Percentiles rank a stretch among this genome's conserved stretches.
Evolutionary conservation across 805 yeast species (phyloP).

Genomic region (Jamesozyma lodderae): DNA sequence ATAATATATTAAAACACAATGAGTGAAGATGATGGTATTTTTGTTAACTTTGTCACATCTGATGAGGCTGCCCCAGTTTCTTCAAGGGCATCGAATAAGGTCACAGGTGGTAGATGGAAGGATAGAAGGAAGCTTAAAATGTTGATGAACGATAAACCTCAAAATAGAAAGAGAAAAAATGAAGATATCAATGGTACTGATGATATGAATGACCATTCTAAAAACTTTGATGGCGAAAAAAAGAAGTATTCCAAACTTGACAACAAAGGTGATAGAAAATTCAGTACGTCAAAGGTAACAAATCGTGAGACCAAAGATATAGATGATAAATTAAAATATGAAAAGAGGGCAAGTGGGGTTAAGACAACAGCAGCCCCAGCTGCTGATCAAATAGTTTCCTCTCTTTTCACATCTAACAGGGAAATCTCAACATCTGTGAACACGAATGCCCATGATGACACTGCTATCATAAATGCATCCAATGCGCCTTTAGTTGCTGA

Average conservation of each 20-base stretch:
- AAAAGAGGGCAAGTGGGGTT: conserved; percentile 5
- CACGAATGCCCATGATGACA: conserved; percentile 33
- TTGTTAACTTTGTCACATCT: conserved; percentile 57
- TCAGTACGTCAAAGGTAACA: conserved; percentile 1
- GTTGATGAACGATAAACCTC: conserved; percentile 38
- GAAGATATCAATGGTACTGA: neutral
- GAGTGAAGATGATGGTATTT: conserved; percentile 34
- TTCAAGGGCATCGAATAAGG: conserved; percentile 28
- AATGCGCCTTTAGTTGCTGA: conserved; percentile 74
- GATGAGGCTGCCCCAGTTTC: conserved; percentile 20
- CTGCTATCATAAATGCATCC: conserved; percentile 43
- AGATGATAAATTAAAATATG: conserved; percentile 3
- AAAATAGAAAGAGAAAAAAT: conserved; percentile 10
- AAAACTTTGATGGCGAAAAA: neutral
- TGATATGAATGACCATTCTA: neutral
- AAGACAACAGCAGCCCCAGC: conserved; percentile 3
- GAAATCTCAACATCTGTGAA: conserved; percentile 34
- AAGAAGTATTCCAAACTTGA: conserved; percentile 5
- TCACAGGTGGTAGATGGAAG: conserved; percentile 73
- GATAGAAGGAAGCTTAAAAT: conserved; percentile 59
- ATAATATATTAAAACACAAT: conserved; percentile 9
- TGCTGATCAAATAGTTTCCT: conserved; percentile 59
- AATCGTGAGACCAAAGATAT: conserved; percentile 6
- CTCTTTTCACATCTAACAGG: conserved; percentile 68
- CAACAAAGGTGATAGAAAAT: conserved; percentile 6